These are phyloP conservation scores for Quillaja saponaria DNA, from an alignment of 306 rosid species.

Conservation along the genomic window DNA sequence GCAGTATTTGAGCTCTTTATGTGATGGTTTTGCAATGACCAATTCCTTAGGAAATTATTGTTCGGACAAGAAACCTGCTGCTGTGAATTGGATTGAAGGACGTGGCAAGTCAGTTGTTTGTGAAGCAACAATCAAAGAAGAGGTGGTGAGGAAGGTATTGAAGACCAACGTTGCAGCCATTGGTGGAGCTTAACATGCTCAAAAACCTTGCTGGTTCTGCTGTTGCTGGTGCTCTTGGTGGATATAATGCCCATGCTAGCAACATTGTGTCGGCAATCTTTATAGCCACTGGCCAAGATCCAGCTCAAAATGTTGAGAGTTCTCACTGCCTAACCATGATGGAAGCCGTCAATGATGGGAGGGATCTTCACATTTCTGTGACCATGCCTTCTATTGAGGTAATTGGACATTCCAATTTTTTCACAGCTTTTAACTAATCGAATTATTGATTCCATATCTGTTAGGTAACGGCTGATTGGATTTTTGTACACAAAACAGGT, in stretches of 20 bases:
- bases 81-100: constrained; percentile 76
- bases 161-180: constrained; percentile 59
- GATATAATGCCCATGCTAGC: constrained; percentile 81
- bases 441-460: not conserved
- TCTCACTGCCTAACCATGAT: constrained; percentile 76
- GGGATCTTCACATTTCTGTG: constrained; percentile 70
- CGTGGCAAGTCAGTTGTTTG: constrained; percentile 75
- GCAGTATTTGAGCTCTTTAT: no score
- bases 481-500: constrained; percentile 40
- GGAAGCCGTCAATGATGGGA: constrained; percentile 66
- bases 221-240: constrained; percentile 73
- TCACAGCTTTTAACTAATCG: not conserved
- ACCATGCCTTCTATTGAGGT: constrained; percentile 80
- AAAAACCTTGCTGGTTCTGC: constrained; percentile 73
- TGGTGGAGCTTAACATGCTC: constrained; percentile 68
- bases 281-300: constrained; percentile 82
- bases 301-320: constrained; percentile 83
- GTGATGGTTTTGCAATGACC: not conserved
- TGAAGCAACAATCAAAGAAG: constrained; percentile 61
- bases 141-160: constrained; percentile 63
- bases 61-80: constrained; percentile 74
- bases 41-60: constrained; percentile 54
- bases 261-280: constrained; percentile 70
- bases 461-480: not conserved
- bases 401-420: not conserved